Conservation (phyloP, 768 basidiomycete genomes). For the Leccinum fibrillosum region DNA sequence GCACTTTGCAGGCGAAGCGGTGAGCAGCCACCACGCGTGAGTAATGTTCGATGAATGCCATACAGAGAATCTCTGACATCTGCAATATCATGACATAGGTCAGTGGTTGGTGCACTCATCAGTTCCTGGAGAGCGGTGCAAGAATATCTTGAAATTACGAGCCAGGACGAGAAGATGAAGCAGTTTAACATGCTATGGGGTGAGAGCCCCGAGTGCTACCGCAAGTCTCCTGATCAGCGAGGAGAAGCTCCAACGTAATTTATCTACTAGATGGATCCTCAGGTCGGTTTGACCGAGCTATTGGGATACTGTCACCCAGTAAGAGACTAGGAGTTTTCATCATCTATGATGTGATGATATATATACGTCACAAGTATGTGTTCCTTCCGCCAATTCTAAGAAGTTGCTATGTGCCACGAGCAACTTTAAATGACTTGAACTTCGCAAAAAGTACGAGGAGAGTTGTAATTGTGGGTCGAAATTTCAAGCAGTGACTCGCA, state of each 20-base stretch:
- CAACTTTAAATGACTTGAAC: too few relatives aligned
- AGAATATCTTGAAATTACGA: constrained; percentile 18
- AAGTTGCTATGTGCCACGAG: too few relatives aligned
- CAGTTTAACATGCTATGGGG: constrained; percentile 29
- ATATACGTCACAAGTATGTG: too few relatives aligned
- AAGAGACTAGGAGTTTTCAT: too few relatives aligned
- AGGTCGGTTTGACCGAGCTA: too few relatives aligned
- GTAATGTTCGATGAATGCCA: constrained; percentile 2
- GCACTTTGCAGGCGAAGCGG: constrained; percentile 13
- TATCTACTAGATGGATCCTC: neutral
- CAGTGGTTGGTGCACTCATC: constrained; percentile 38
- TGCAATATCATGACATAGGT: constrained; percentile 16
- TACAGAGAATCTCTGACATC: neutral
- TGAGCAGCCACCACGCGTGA: constrained; percentile 37
- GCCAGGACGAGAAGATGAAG: constrained; percentile 5
- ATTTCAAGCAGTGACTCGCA: too few relatives aligned
- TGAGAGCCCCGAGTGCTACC: constrained; percentile 26
- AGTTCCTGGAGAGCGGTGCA: constrained; percentile 35
- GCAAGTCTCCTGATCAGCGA: neutral
- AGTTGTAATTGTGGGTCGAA: too few relatives aligned
- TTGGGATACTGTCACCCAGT: too few relatives aligned
- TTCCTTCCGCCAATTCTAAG: too few relatives aligned
- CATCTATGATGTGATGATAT: neutral
- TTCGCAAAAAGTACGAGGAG: too few relatives aligned
- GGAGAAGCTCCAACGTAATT: neutral